A percentile compares a stretch with the other conserved stretches of the same genome.
Conservation (phyloP, 345 rosid genomes). For the Pugionium cornutum region DNA sequence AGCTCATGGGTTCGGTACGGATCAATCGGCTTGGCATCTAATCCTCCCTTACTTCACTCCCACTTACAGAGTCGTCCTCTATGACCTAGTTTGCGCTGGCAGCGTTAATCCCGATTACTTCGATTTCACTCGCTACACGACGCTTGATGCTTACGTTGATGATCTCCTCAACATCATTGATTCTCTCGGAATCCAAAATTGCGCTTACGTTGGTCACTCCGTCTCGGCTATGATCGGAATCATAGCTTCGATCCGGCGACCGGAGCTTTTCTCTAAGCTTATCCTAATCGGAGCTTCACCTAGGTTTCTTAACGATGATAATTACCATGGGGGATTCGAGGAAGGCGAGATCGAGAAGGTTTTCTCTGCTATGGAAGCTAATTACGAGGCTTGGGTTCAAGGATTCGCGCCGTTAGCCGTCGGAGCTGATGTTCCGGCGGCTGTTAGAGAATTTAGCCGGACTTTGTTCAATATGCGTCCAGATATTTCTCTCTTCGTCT, state of each 20-base stretch:
- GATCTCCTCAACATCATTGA: conserved; percentile 78
- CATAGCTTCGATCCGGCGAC: conserved; percentile 78
- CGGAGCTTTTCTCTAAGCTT: conserved; percentile 75
- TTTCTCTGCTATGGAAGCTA: conserved; percentile 73
- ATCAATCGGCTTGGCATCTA: conserved; percentile 86
- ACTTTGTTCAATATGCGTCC: conserved; percentile 93
- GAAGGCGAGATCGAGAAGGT: conserved; percentile 59
- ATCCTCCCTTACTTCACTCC: conserved; percentile 65
- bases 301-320: conserved; percentile 63
- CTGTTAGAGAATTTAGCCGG: conserved; percentile 80
- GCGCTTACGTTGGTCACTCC: conserved; percentile 83
- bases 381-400: conserved; percentile 78
- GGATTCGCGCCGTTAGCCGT: conserved; percentile 76
- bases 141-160: conserved; percentile 74
- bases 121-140: conserved; percentile 58
- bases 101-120: conserved; percentile 83
- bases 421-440: conserved; percentile 79
- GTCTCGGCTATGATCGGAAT: conserved; percentile 88
- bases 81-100: conserved; percentile 84
- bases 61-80: conserved; percentile 58
- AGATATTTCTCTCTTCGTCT: conserved; percentile 68
- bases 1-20: conserved; percentile 86
- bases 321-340: conserved; percentile 82
- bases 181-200: conserved; percentile 56
- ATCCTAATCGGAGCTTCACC: conserved; percentile 82